Percentiles rank a stretch among this genome's conserved stretches.
Conservation (phyloP, 257 asterid species). For the Gynochthodes officinalis region DNA sequence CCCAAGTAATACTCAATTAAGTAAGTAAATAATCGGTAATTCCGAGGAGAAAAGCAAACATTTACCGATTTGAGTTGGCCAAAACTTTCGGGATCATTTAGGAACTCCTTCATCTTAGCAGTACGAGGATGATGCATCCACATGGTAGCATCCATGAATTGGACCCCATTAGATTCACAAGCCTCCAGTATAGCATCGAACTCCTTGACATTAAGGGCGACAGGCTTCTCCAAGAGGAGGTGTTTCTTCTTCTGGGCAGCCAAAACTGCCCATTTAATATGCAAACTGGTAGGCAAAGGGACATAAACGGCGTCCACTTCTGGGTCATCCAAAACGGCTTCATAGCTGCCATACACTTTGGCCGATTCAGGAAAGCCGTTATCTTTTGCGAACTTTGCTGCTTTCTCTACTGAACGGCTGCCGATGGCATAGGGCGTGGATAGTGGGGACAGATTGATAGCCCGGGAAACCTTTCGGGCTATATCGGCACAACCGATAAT, state of each 20-base stretch:
- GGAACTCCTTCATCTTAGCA: conserved; percentile 55
- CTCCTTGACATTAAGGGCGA: conserved; percentile 48
- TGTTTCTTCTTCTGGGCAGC: conserved; percentile 71
- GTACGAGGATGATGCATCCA: conserved; percentile 86
- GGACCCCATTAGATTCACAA: conserved; percentile 67
- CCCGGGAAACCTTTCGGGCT: conserved; percentile 53
- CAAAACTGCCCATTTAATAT: conserved; percentile 63
- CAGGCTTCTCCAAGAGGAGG: conserved; percentile 68
- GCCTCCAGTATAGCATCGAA: conserved; percentile 58
- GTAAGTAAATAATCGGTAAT: neutral
- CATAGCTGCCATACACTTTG: conserved; percentile 55
- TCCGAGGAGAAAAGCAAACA: no score
- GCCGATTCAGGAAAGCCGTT: conserved; percentile 47
- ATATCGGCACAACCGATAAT: conserved; percentile 67
- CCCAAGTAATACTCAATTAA: neutral
- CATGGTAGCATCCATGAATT: conserved; percentile 79
- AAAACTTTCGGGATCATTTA: conserved; percentile 39
- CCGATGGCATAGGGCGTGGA: conserved; percentile 53
- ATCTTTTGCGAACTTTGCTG: conserved; percentile 41
- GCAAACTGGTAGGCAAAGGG: conserved; percentile 67
- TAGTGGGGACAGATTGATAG: conserved; percentile 45
- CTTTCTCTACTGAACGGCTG: conserved; percentile 56
- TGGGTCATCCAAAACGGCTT: conserved; percentile 53
- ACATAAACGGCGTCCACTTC: conserved; percentile 68
- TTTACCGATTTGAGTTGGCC: conserved; percentile 62